These are phyloP conservation scores for Garcia nutans DNA, from an alignment of 345 rosid species.

Conservation along the genomic window DNA sequence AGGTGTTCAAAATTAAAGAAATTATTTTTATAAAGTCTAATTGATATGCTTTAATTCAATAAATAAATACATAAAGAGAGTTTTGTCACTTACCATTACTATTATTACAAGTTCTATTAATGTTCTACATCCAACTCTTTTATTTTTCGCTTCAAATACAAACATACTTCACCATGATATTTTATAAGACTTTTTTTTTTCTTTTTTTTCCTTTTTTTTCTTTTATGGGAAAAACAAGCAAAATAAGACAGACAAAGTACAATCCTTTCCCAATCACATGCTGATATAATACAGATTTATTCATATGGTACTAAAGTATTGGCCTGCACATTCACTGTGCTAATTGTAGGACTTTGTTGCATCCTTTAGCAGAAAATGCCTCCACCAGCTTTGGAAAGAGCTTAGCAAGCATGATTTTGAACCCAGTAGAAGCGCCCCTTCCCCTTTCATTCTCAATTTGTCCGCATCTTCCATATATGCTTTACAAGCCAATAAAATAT, in stretches of 20 bases:
- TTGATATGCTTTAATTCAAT: too few species aligned
- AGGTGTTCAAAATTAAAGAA: too few species aligned
- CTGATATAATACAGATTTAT: conserved; percentile 22
- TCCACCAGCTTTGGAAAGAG: conserved; percentile 70
- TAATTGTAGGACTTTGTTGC: conserved; percentile 41
- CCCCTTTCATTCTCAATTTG: conserved; percentile 33
- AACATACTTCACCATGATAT: not conserved
- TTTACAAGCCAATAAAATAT: conserved; percentile 62
- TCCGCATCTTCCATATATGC: conserved; percentile 59
- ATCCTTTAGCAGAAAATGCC: conserved; percentile 66
- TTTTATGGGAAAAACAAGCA: too few species aligned
- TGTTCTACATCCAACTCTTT: not conserved
- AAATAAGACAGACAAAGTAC: not conserved
- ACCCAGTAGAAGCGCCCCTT: conserved; percentile 67
- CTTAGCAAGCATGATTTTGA: conserved; percentile 92
- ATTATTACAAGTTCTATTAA: too few species aligned
- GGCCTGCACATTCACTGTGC: conserved; percentile 24
- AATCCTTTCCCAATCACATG: conserved; percentile 5
- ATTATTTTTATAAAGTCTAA: too few species aligned
- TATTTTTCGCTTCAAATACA: not conserved
- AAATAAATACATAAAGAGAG: too few species aligned
- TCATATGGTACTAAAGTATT: conserved; percentile 14
- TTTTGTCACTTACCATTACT: too few species aligned
- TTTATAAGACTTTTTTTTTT: not conserved
- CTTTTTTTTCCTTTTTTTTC: too few species aligned